Base-by-base conservation (phyloP, 371 early-diverging fungal species). In the Choanephora cucurbitarum region DNA sequence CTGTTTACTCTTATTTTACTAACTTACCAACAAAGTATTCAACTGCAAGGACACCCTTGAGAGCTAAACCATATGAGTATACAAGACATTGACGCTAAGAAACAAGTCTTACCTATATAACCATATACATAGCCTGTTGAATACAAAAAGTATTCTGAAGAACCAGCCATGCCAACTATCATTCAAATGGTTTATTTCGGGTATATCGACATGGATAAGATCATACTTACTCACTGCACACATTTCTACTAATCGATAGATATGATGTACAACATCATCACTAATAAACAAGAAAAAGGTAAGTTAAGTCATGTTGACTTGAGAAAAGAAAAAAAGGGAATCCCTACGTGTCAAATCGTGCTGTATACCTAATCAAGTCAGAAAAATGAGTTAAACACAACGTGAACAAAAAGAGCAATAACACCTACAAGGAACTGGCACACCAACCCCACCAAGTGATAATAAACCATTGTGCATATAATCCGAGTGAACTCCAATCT, bases 381-480 rank as follows among this genome's bases (percentile, higher is more conserved):
- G 13, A 39, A 21, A 28, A 49, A 37, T 39, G 17, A 44, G n/a
- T 10, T 19, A 44, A n/a, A n/a, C n/a, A n/a, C n/a, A n/a, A n/a
- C n/a, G n/a, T n/a, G n/a, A n/a, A n/a, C n/a, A n/a, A n/a, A n/a
- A n/a, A n/a, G n/a, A n/a, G n/a, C n/a, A 13, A 47, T 5, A 15
- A 4, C 7, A 64, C 65, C 69, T 72, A 73, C 77, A 80, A 59
- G 28, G 74, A 77, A 51, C 75, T 72, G 4, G 77, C 69, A 41
- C 70, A 72, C 81, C 81, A 81, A 21, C 79, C 70, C 81, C 84
- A 83, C 84, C 81, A 83, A 50, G 80, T 77, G 39, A 83, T 79
- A 18, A 81, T 55, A 50, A 83, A 83, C 84, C 84, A 81, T 22
- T 72, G 69, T 4, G 81, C 61, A 58, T 83, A 83, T 19, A 74